Base-by-base conservation (phyloP, 192 early-diverging fungal species). In the Allomyces macrogynus region DNA sequence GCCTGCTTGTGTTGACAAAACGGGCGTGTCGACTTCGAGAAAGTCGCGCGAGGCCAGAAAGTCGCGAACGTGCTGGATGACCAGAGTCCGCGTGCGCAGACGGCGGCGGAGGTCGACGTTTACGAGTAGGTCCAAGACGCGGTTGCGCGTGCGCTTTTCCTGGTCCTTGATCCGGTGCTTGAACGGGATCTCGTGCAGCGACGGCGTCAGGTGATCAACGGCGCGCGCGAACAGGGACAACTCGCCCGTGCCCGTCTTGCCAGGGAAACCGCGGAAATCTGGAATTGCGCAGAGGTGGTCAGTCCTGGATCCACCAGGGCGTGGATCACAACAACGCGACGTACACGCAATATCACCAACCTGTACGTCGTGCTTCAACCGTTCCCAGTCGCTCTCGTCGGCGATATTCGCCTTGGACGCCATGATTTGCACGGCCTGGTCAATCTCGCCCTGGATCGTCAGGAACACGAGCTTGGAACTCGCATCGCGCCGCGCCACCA, bases 21-120 rank as follows among this genome's bases (percentile, higher is more conserved):
- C 73, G 0, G 91, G 91, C 11, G 91, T 93, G 67, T 93, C 91
- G 0, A 90, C 88, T 67, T 93, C 91, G 10, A 88, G 61, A 72
- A 93, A 93, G 10, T 72, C 75, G 5, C 82, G 74, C 25, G 64
- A 60, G 61, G 86, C 80, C 12, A 93, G 69, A 65, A 81, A 90
- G 11, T 65, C 16, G 9, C 89, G 79, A 10, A 91, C 78, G 64
- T 75, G 77, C 69, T 72, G 72, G 42, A 91, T 76, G 32, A 84
- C 76, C 70, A 76, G 74, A 1, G 81, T 68, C 10, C 88, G 75
- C n/a, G 75, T 83, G 25, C 71, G 65, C 23, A 93, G 71, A 1
- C 74, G 77, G 1, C 77, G 61, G 10, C 71, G 66, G 1, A 78
- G 69, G 26, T 78, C 72, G 4, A 73, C 70, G 70, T 91, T 89